Base-by-base conservation (phyloP, 2,329 filamentous ascomycete species). In the Endocalyx cinctus region DNA sequence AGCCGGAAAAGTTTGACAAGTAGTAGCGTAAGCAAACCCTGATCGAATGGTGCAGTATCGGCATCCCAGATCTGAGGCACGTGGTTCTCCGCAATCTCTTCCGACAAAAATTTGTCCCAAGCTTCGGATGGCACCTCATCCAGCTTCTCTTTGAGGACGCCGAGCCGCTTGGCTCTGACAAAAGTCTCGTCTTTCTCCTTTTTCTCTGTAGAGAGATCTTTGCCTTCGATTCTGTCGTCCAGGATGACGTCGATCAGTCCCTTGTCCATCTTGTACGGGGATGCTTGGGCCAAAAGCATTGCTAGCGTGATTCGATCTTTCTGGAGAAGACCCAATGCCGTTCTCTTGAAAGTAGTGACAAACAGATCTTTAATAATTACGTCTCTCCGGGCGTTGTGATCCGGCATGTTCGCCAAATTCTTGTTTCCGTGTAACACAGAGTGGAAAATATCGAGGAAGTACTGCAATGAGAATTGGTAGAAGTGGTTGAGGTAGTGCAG, bases 401-500 rank as follows among this genome's bases (percentile, higher is more conserved):
- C 82, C 19, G 75, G 81, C 59, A 84, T 79, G 38, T 69, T 72
- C 14, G 75, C 74, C 32, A 92, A 70, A 39, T 79, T 79, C 52
- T 82, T 81, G 60, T 94, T 94, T 38, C 79, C 75, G 48, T 84
- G 84, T 25, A 98, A 73, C 6, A 98, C 92, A 5, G 84, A 79
- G 57, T 94, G 86, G 75, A 98, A 98, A 49, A 98, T 98, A 58
- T 96, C 86, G 35, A 95, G 77, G 66, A 98, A 98, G 65, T 95
- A 98, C 61, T 96, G 89, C 39, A 98, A 74, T 23, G 92, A 98
- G 72, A 98, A 98, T 59, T 97, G 94, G 63, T 98, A 98, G 66
- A 97, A 97, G 69, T 97, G 92, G 60, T 98, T 96, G 59, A 98
- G 82, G 57, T 96, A 94, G 62, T 97, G 90, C 37, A 98, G 77